Conservation (phyloP, 1,284 basidiomycete genomes). For the Bondarzewia mesenterica region DNA sequence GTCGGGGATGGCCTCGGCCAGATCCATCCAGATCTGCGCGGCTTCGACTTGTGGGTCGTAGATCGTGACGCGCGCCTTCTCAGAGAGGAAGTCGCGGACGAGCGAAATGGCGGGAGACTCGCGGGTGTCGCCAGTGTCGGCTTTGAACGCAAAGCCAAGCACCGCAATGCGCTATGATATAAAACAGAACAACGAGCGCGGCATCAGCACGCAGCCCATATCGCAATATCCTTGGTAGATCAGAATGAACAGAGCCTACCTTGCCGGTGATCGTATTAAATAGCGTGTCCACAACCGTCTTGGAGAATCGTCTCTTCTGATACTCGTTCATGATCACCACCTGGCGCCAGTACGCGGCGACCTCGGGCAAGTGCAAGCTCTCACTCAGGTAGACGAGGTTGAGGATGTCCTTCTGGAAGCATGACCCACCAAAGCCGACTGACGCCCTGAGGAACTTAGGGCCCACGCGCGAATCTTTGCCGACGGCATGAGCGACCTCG, state of each 20-base stretch:
- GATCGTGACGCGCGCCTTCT: conserved; percentile 80
- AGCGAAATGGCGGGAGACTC: conserved; percentile 96
- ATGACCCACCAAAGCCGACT: conserved; percentile 96
- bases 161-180: conserved; percentile 80
- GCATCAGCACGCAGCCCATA: too few relatives aligned
- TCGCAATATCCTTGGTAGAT: not conserved
- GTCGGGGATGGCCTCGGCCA: conserved; percentile 57
- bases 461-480: conserved; percentile 89
- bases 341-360: conserved; percentile 97
- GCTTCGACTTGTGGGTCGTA: conserved; percentile 88
- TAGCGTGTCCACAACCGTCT: conserved; percentile 87
- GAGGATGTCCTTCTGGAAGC: conserved; percentile 99
- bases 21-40: conserved; percentile 70
- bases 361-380: conserved; percentile 89
- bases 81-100: conserved; percentile 87
- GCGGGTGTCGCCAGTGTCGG: conserved; percentile 94
- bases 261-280: conserved; percentile 98
- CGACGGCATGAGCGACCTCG: conserved; percentile 94
- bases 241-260: conserved; percentile 37
- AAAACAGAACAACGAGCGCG: conserved; percentile 13
- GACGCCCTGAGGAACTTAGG: conserved; percentile 94
- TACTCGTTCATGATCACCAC: conserved; percentile 96
- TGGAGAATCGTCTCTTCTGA: conserved; percentile 87
- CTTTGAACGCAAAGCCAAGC: conserved; percentile 95
- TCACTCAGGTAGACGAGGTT: conserved; percentile 97